Evolutionary conservation across 805 yeast species (phyloP).

Genomic region (Sugiyamaella smithiae): DNA sequence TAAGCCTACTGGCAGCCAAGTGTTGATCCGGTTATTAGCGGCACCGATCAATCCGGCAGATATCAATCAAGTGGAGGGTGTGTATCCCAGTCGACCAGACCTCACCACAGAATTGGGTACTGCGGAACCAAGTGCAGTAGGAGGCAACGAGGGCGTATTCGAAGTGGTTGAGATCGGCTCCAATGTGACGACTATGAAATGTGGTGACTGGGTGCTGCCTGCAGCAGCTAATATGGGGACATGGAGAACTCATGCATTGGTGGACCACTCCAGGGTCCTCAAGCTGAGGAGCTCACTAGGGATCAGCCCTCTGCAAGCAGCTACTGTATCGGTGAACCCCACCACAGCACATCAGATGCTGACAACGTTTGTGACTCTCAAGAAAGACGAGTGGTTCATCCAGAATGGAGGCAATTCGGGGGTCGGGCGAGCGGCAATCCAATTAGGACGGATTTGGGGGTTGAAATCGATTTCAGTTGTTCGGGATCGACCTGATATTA

Average conservation of each 20-base stretch:
- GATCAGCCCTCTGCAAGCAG: conserved; percentile 49
- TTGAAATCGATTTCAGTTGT: conserved; percentile 82
- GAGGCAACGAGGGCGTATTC: conserved; percentile 93
- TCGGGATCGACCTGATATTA: conserved; percentile 78
- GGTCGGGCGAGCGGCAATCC: conserved; percentile 89
- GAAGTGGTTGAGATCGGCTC: conserved; percentile 74
- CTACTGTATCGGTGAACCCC: conserved; percentile 90
- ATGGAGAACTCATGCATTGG: conserved; percentile 80
- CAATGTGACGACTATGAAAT: conserved; percentile 36
- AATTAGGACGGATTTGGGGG: conserved; percentile 75
- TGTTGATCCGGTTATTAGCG: conserved; percentile 68
- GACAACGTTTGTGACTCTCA: conserved; percentile 58
- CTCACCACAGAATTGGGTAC: conserved; percentile 46
- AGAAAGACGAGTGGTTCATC: conserved; percentile 79
- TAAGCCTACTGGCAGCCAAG: conserved; percentile 36
- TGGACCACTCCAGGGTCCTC: conserved; percentile 46
- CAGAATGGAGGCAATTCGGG: conserved; percentile 97
- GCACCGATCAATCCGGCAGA: conserved; percentile 91
- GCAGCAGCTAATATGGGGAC: conserved; percentile 78
- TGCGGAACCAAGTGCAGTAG: conserved; percentile 68
- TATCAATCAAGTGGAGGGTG: conserved; percentile 80
- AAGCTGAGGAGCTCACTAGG: conserved; percentile 25
- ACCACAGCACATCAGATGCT: conserved; percentile 89
- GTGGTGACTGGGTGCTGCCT: conserved; percentile 91
- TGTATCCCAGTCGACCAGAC: conserved; percentile 75